phyloP scores from a whole-genome alignment of 305 asterid genomes.

The Solanum hybrid region DNA sequence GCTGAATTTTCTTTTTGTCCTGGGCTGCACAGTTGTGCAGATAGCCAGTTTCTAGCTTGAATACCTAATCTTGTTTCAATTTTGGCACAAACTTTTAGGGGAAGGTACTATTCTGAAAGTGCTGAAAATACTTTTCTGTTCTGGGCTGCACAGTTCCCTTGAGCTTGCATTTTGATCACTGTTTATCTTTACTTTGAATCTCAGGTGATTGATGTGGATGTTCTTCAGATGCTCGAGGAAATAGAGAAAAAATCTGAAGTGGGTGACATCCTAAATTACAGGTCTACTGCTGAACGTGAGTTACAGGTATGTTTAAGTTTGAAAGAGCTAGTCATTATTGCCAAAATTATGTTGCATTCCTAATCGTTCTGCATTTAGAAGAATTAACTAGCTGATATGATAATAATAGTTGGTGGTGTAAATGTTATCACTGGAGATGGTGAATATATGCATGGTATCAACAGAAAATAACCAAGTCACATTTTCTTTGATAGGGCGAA shows the following conservation, averaged over 20 bases:
- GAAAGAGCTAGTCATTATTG: background rate
- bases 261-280: slow-evolving; percentile 73
- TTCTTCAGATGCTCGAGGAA: slow-evolving; percentile 64
- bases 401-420: background rate
- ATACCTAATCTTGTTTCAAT: background rate
- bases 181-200: slow-evolving; percentile 4
- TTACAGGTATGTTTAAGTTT: slow-evolving; percentile 39
- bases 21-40: background rate
- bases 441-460: background rate
- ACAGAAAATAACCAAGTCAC: background rate
- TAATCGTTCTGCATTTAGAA: slow-evolving; percentile 7
- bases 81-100: background rate
- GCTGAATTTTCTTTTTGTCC: background rate
- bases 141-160: background rate
- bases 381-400: background rate
- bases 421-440: background rate
- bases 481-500: background rate
- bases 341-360: background rate
- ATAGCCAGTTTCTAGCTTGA: background rate
- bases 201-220: slow-evolving; percentile 61
- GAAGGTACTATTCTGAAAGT: background rate
- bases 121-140: background rate
- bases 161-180: background rate
- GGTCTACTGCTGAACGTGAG: slow-evolving; percentile 84
- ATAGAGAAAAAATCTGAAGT: slow-evolving; percentile 82